Evolutionary conservation across 2,329 filamentous ascomycete species (phyloP).

Genomic region (Calonectria naviculata): DNA sequence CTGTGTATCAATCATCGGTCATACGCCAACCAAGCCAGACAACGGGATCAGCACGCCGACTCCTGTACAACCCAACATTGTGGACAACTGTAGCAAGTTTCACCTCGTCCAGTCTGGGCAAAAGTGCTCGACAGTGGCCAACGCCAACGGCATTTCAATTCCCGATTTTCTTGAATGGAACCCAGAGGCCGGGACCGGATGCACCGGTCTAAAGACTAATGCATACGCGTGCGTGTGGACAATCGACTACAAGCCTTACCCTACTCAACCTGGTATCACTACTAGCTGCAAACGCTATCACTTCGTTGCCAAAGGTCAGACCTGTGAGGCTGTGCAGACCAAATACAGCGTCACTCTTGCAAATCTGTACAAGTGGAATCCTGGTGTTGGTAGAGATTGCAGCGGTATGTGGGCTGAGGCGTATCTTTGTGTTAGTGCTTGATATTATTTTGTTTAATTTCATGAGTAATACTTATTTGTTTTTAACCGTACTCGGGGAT

Average conservation of each 20-base stretch:
- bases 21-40: slow-evolving; percentile 1
- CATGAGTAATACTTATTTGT: too few relatives aligned
- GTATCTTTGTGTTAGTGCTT: slow-evolving; percentile 7
- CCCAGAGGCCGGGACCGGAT: slow-evolving; percentile 21
- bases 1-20: slow-evolving; percentile 20
- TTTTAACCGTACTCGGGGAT: too few relatives aligned
- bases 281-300: background rate
- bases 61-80: slow-evolving; percentile 40
- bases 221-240: slow-evolving; percentile 26
- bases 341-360: background rate
- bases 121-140: slow-evolving; percentile 38
- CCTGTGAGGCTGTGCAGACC: background rate
- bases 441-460: too few relatives aligned
- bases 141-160: slow-evolving; percentile 31
- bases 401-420: slow-evolving; percentile 3
- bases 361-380: slow-evolving; percentile 35
- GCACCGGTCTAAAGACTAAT: slow-evolving; percentile 13
- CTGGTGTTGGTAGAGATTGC: slow-evolving; percentile 19
- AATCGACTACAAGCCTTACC: slow-evolving; percentile 1
- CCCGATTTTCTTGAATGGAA: slow-evolving; percentile 40
- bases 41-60: background rate
- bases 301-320: background rate
- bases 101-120: slow-evolving; percentile 37
- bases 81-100: slow-evolving; percentile 44
- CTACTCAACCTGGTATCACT: background rate